phyloP scores from a whole-genome alignment of 805 yeast species.

The Cyberlindnera meyerae region DNA sequence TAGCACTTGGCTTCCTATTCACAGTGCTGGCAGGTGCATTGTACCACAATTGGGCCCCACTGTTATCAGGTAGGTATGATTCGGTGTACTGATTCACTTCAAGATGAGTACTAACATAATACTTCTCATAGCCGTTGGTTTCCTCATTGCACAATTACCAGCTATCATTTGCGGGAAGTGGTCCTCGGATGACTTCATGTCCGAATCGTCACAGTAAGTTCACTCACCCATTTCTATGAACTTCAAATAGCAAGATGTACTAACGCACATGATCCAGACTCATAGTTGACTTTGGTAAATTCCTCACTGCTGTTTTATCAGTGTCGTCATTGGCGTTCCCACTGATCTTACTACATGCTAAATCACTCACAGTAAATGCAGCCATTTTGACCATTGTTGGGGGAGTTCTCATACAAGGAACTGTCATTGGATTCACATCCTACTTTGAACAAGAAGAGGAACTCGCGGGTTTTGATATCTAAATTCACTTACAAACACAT shows the following conservation, averaged over 20 bases:
- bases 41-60: conserved; percentile 75
- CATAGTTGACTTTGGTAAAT: conserved; percentile 64
- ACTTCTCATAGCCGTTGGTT: conserved; percentile 35
- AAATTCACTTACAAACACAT: conserved; percentile 1
- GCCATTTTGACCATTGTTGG: conserved; percentile 60
- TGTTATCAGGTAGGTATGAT: conserved; percentile 43
- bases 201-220: conserved; percentile 38
- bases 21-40: conserved; percentile 72
- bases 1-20: conserved; percentile 73
- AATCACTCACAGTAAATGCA: conserved; percentile 54
- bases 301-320: conserved; percentile 59
- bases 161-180: conserved; percentile 45
- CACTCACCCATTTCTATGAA: background rate
- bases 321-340: conserved; percentile 60
- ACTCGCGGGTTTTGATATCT: conserved; percentile 21
- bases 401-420: conserved; percentile 63
- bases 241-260: background rate
- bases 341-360: conserved; percentile 56
- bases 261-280: conserved; percentile 26
- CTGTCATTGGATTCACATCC: conserved; percentile 64
- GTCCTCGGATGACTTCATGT: conserved; percentile 49
- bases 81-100: background rate
- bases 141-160: conserved; percentile 54
- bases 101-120: conserved; percentile 1
- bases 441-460: conserved; percentile 52